These are phyloP conservation scores for Tephrocybe sp. DNA, from an alignment of 768 basidiomycete genomes.

Conservation along the genomic window DNA sequence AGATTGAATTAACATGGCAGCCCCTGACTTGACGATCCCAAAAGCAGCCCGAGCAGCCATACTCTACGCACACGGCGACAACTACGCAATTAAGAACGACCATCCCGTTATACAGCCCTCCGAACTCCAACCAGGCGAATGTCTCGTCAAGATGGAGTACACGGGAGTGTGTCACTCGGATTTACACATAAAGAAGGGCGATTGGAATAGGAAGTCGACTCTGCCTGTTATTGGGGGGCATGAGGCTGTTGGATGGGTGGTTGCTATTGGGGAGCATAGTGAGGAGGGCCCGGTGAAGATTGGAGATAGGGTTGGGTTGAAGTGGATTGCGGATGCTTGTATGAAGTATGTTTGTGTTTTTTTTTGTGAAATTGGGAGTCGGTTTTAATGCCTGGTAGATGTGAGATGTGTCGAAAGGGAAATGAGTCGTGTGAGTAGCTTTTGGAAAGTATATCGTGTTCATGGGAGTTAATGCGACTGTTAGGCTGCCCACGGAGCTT, in stretches of 20 bases:
- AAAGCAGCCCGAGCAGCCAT: slow-evolving; percentile 37
- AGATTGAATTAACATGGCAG: too few relatives aligned
- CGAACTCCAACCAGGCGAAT: slow-evolving; percentile 59
- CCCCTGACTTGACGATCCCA: slow-evolving; percentile 22
- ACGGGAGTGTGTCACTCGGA: slow-evolving; percentile 72
- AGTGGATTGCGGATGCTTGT: slow-evolving; percentile 54
- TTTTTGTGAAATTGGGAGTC: too few relatives aligned
- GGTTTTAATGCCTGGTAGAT: slow-evolving; percentile 29
- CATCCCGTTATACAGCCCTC: slow-evolving; percentile 56
- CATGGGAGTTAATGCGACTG: background rate
- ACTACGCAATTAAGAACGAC: slow-evolving; percentile 34
- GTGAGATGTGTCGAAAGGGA: slow-evolving; percentile 71
- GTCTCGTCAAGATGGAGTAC: slow-evolving; percentile 68
- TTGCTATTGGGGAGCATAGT: slow-evolving; percentile 71
- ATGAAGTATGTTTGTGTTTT: slow-evolving; percentile 25
- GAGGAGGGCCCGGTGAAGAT: slow-evolving; percentile 47
- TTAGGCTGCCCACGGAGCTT: slow-evolving; percentile 46
- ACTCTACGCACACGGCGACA: slow-evolving; percentile 25
- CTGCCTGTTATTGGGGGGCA: slow-evolving; percentile 72
- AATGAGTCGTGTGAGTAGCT: slow-evolving; percentile 41
- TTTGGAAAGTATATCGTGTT: background rate
- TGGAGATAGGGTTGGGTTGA: slow-evolving; percentile 78
- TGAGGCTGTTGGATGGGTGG: slow-evolving; percentile 74
- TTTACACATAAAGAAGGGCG: slow-evolving; percentile 57
- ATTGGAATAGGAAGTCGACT: slow-evolving; percentile 53